Evolutionary conservation across 2,329 filamentous ascomycete species (phyloP).

Genomic region (Penicillium rolfsii): DNA sequence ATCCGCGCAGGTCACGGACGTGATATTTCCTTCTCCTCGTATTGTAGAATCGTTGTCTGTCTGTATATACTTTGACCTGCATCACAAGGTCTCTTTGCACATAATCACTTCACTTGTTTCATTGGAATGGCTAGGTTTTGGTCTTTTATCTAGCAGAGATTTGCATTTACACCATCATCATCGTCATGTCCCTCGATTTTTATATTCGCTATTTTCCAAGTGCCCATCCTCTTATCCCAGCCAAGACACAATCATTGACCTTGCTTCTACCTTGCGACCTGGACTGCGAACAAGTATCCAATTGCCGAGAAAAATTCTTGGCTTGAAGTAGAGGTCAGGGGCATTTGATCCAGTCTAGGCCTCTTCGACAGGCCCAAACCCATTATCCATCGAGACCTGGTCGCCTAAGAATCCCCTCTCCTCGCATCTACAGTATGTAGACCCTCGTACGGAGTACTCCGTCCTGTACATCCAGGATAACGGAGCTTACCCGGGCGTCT

Average conservation of each 20-base stretch:
- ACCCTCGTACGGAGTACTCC: too few species aligned
- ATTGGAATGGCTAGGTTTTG: not conserved
- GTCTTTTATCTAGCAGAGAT: not conserved
- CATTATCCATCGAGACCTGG: not conserved
- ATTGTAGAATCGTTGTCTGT: constrained; percentile 11
- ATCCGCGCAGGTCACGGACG: constrained; percentile 72
- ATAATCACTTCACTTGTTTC: constrained; percentile 17
- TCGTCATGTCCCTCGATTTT: not conserved
- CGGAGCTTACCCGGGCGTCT: not conserved
- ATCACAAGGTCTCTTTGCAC: constrained; percentile 12
- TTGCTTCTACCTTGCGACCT: not conserved
- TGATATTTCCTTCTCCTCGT: constrained; percentile 28
- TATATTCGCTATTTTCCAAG: not conserved
- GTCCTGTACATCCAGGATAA: not conserved
- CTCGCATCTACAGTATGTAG: too few species aligned
- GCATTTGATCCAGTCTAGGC: too few species aligned
- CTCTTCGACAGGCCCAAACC: not conserved
- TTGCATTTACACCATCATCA: constrained; percentile 1
- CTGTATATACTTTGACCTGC: constrained; percentile 28
- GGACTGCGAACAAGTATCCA: too few species aligned
- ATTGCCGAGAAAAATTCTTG: too few species aligned
- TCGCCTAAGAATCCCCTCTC: not conserved
- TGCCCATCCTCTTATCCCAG: not conserved
- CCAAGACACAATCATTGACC: not conserved
- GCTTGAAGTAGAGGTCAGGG: not conserved